These are phyloP conservation scores for Porphyrellus cyaneotinctus DNA, from an alignment of 768 basidiomycete genomes.

Conservation along the genomic window DNA sequence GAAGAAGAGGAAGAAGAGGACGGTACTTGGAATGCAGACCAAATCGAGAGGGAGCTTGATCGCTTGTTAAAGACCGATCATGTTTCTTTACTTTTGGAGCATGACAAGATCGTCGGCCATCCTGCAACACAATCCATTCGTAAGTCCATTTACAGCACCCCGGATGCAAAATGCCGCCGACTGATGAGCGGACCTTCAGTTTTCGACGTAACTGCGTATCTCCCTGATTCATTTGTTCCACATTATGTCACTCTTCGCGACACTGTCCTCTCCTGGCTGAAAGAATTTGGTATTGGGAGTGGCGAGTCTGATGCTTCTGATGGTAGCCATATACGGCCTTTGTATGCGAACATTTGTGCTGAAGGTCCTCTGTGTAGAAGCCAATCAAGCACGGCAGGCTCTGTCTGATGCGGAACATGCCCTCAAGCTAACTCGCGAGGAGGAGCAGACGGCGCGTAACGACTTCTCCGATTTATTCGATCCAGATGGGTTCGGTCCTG, in stretches of 20 bases:
- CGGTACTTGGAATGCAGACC: slow-evolving; percentile 54
- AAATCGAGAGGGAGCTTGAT: slow-evolving; percentile 57
- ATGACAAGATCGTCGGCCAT: slow-evolving; percentile 62
- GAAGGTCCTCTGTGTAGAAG: slow-evolving; percentile 36
- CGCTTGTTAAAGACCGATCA: slow-evolving; percentile 61
- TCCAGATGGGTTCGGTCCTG: slow-evolving; percentile 59
- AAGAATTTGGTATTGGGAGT: slow-evolving; percentile 56
- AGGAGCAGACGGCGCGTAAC: slow-evolving; percentile 50
- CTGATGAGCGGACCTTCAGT: slow-evolving; percentile 43
- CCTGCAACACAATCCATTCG: slow-evolving; percentile 48
- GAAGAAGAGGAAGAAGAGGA: slow-evolving; percentile 46
- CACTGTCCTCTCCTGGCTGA: slow-evolving; percentile 56
- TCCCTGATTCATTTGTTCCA: slow-evolving; percentile 77
- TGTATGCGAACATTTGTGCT: neutral
- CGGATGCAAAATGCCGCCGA: neutral
- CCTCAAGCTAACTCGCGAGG: slow-evolving; percentile 48
- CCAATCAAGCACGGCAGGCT: slow-evolving; percentile 59
- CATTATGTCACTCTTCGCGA: slow-evolving; percentile 68
- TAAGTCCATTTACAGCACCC: slow-evolving; percentile 37
- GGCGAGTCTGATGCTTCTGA: slow-evolving; percentile 35
- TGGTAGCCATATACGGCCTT: slow-evolving; percentile 29
- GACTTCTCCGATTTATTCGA: slow-evolving; percentile 67
- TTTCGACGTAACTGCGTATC: slow-evolving; percentile 73
- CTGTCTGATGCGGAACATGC: slow-evolving; percentile 59
- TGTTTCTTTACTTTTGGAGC: slow-evolving; percentile 68